Base-by-base conservation (phyloP, 306 rosid species). In the Purshia tridentata region DNA sequence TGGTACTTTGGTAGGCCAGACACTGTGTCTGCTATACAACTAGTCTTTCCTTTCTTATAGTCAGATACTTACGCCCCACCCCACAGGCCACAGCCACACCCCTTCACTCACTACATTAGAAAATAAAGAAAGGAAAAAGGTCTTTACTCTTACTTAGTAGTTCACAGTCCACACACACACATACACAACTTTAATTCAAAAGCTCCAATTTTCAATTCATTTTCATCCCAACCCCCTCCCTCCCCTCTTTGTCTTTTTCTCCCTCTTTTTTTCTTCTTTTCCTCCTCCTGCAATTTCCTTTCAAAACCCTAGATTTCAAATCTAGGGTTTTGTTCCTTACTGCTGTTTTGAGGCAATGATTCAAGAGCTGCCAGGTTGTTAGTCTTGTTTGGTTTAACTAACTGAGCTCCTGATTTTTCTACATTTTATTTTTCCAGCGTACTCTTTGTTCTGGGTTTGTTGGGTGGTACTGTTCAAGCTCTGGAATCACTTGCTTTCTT, bases 241-340 rank as follows among this genome's bases (percentile, higher is more conserved):
- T 37, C 54, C 59, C 13, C 51, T 29, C 76, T 72, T 75, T 57
- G 63, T 74, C 41, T 11, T 64, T 75, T 69, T 63, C 74, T 72
- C 77, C 68, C 50, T 41, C 41, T 49, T 62, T 50, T 80, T 48
- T 77, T 69, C 64, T 47, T 71, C 78, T 56, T 84, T 84, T 81
- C 69, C 86, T 48, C 70, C 67, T 57, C 46, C 93, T 83, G 82
- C 89, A 82, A 81, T 88, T 76, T 63, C 79, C 80, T 76, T 63
- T 80, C 89, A 86, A 89, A 94, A 82, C 92, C 96, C 92, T 89
- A 86, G 88, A 81, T 82, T 87, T 86, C 0, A 12, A 85, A 91
- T 88, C 96, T 89, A 91, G 91, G 95, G 91, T 91, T 88, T 86
- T 81, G 73, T 82, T 89, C 64, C 64, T 75, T 78, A 72, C 48